Evolutionary conservation across 208 protist genomes (phyloP).

Genomic region (Leishmania tarentolae): DNA sequence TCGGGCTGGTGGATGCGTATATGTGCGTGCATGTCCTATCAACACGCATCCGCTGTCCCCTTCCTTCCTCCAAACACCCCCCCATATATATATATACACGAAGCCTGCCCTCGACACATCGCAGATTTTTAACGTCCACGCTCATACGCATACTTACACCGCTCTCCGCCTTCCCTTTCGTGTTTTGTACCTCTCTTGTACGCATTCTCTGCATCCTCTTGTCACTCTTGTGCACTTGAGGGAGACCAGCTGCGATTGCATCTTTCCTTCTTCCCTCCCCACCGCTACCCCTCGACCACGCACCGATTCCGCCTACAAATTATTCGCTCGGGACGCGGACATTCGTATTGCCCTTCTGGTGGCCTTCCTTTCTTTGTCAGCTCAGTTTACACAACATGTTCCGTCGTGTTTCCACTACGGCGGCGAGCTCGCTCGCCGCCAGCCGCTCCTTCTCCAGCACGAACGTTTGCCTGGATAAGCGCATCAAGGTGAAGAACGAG

Average conservation of each 20-base stretch:
- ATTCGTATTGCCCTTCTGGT: not conserved
- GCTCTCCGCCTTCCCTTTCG: not conserved
- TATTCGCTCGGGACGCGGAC: not conserved
- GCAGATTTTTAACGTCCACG: too few relatives aligned
- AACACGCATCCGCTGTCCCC: not conserved
- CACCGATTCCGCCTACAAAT: too few relatives aligned
- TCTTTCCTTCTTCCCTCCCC: not conserved
- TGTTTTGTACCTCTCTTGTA: not conserved
- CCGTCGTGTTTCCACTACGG: slow-evolving; percentile 42
- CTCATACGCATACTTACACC: not conserved
- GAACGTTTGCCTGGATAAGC: slow-evolving; percentile 45
- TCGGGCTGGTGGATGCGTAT: too few relatives aligned
- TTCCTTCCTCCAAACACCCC: not conserved
- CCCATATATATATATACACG: not conserved
- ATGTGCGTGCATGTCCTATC: not conserved
- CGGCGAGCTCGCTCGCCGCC: slow-evolving; percentile 24
- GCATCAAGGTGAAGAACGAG: slow-evolving; percentile 90
- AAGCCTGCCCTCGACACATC: too few relatives aligned
- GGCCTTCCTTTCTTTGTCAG: not conserved
- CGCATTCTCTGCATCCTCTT: too few relatives aligned
- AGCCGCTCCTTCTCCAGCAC: slow-evolving; percentile 57
- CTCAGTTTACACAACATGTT: slow-evolving; percentile 43
- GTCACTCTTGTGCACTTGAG: too few relatives aligned
- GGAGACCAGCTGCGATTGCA: not conserved
- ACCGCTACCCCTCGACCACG: not conserved